Base-by-base conservation (phyloP, 371 early-diverging fungal species). In the Rhizopus delemar region DNA sequence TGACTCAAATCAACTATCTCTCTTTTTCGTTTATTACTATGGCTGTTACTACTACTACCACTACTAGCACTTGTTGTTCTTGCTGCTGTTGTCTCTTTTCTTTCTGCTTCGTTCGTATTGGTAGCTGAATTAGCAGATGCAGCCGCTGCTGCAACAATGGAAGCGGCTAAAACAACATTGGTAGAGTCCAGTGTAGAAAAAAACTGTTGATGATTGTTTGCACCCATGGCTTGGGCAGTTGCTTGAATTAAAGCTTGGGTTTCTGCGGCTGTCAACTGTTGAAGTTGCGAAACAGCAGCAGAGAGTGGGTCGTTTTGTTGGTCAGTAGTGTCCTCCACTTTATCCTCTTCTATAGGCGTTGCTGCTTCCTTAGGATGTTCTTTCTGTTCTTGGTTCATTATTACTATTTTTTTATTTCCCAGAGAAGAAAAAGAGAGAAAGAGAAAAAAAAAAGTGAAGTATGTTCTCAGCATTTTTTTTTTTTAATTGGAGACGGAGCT, bases 1-100 rank as follows among this genome's bases (percentile, higher is more conserved):
- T 58, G 57, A 59, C 55, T 57, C 36, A 70, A 28, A 38, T 56
- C 45, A 36, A 16, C 41, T 46, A 57, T 8, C 13, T 38, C 33
- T 32, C 34, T 45, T 52, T 51, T 16, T 5, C 48, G 9, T 28
- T 48, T 48, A 29, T 48, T 48, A 15, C 15, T 48, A 2, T 16
- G 41, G 46, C 8, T 41, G 48, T 11, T 36, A 15, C 12, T 34
- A 9, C 32, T 32, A 33, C 15, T 28, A 15, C 48, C 35, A 31
- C n/a, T 11, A 15, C 5, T 43, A 5, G 48, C 2, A 29, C 15
- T 28, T 2, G 48, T 15, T 43, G 55, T 5, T 39, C 28, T 28
- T 54, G 41, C 32, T 41, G 22, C 29, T 48, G 48, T 8, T 29
- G 48, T 13, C 39, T 38, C 39, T 38, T 2, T 11, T 2, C 36